phyloP scores from a whole-genome alignment of 108 stramenopile species.

The Discostella pseudostelligera region DNA sequence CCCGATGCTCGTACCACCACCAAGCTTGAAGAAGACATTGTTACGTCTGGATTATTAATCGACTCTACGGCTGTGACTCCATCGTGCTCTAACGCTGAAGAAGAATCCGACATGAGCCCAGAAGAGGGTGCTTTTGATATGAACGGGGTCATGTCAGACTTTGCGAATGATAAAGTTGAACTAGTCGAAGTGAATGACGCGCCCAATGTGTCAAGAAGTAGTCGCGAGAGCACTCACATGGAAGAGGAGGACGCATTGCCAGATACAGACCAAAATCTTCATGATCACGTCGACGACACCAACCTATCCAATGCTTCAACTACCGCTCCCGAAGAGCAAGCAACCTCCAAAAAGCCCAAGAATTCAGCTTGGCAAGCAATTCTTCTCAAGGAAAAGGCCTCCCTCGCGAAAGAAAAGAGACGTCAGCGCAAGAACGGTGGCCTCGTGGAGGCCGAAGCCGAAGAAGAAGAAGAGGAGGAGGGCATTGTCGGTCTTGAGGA shows the following conservation, averaged over 20 bases:
- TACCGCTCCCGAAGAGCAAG: conserved; percentile 8
- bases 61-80: conserved; percentile 2
- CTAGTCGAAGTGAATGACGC: background rate
- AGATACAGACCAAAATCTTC: background rate
- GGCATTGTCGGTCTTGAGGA: conserved; percentile 87
- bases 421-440: conserved; percentile 55
- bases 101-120: background rate
- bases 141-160: background rate
- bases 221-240: background rate
- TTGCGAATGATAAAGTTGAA: background rate
- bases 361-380: conserved; percentile 81
- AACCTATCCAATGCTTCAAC: conserved; percentile 6
- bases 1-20: background rate
- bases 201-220: background rate
- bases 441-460: conserved; percentile 79
- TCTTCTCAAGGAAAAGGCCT: conserved; percentile 70
- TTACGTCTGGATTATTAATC: background rate
- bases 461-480: conserved; percentile 92
- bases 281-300: conserved; percentile 7
- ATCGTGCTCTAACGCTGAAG: background rate
- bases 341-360: conserved; percentile 46
- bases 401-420: conserved; percentile 56
- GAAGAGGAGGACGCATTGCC: background rate
- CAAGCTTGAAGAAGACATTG: background rate
- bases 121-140: background rate